Evolutionary conservation across 768 basidiomycete genomes (phyloP), one percentile per base, ranked within the genome.

Genomic region (Flagelloscypha sp.): DNA sequence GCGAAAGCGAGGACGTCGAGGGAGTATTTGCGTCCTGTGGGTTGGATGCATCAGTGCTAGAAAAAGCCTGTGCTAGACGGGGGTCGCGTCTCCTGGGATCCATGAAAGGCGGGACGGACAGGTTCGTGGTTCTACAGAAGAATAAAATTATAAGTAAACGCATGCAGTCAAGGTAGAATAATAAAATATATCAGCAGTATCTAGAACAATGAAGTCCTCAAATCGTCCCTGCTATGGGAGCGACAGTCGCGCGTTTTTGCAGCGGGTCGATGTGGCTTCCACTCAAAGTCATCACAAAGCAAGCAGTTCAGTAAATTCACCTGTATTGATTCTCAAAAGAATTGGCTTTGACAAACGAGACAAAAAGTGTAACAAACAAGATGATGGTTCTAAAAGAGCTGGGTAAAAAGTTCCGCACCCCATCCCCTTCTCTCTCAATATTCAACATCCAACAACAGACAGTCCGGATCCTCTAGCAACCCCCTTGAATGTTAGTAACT

Each of bases 211-310:
- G 53, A 37, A 62, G 84, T 88, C 86, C 72, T 67, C 84, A 72
- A 53, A 43, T 71, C 72, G 63, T 83, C 79, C 82, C 81, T 60
- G 56, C 65, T 43, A 34, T 45, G 42, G 38, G 35, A 43, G 32
- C 24, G 24, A 30, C 17, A 33, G 30, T n/a, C n/a, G n/a, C n/a
- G 48, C 41, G 36, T 40, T 38, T 45, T 42, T 36, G 49, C 55
- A 46, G 57, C 60, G 68, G 82, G 74, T 87, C 69, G 64, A 73
- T 82, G 56, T 61, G 80, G 86, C 64, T 78, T 85, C 86, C 86
- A 89, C 86, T 89, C 86, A 84, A 79, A 83, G 74, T 89, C 84
- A 88, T 89, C 86, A 56, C 55, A 21, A 47, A 45, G 37, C 34
- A 25, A 22, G 13, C 7, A 21, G 7, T 29, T 8, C 19, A n/a